Evolutionary conservation across 345 rosid genomes (phyloP).

Genomic region (Eucalyptus albens): DNA sequence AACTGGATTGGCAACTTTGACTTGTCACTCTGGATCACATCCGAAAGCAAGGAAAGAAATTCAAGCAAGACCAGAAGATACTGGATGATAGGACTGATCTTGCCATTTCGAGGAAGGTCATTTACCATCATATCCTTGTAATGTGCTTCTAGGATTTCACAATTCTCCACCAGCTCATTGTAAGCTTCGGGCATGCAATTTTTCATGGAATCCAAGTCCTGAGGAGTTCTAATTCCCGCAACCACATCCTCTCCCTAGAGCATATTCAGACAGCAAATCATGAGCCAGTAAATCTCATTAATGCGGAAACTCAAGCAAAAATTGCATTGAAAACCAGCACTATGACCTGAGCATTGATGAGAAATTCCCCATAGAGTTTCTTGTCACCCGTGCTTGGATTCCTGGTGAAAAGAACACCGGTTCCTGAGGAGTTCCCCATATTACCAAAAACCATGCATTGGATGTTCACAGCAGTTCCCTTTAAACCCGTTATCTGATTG

Average conservation of each 20-base stretch:
- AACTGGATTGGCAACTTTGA: neutral
- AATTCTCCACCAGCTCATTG: constrained; percentile 76
- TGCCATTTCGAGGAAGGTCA: neutral
- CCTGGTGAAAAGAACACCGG: constrained; percentile 90
- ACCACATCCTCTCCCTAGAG: constrained; percentile 91
- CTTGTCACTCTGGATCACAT: neutral
- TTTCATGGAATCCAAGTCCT: constrained; percentile 72
- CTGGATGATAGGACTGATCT: neutral
- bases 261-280: neutral
- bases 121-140: constrained; percentile 96
- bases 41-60: neutral
- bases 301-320: neutral
- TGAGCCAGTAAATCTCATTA: neutral
- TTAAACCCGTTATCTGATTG: constrained; percentile 80
- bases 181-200: constrained; percentile 71
- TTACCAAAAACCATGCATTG: constrained; percentile 96
- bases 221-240: constrained; percentile 92
- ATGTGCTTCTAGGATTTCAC: constrained; percentile 72
- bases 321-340: neutral
- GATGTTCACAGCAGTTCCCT: constrained; percentile 89
- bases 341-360: constrained; percentile 86
- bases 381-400: constrained; percentile 93
- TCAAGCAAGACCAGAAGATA: neutral
- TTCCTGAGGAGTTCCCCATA: constrained; percentile 93
- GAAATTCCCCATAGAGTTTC: constrained; percentile 86